Evolutionary conservation across 306 rosid genomes (phyloP).

Genomic region (Cicer cuneatum): DNA sequence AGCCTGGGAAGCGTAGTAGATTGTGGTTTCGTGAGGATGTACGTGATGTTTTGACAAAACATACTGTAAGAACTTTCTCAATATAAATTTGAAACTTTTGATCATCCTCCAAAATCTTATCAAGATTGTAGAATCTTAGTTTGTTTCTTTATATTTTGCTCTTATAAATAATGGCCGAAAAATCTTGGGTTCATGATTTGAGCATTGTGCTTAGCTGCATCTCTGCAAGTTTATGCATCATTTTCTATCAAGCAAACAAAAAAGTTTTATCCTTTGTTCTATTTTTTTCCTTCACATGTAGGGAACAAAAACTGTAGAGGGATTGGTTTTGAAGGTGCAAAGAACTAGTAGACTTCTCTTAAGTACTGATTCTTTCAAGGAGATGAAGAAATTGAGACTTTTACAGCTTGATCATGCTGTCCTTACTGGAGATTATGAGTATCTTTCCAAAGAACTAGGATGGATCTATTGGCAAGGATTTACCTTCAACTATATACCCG

Average conservation of each 20-base stretch:
- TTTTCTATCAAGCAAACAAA: not conserved
- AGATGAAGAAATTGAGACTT: constrained; percentile 52
- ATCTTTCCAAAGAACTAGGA: constrained; percentile 39
- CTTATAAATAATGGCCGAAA: not conserved
- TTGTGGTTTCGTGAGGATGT: constrained; percentile 39
- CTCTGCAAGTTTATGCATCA: not conserved
- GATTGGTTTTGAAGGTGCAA: constrained; percentile 29
- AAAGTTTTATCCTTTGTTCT: not conserved
- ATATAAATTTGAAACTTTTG: not conserved
- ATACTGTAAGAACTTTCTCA: constrained; percentile 31
- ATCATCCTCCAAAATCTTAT: not conserved
- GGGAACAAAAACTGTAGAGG: constrained; percentile 35
- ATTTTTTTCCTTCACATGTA: not conserved
- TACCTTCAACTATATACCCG: constrained; percentile 43
- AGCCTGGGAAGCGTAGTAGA: constrained; percentile 37
- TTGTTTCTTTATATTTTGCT: not conserved
- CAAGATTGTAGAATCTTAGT: not conserved
- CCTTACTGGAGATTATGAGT: constrained; percentile 35
- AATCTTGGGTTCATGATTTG: not conserved
- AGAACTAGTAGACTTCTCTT: not conserved
- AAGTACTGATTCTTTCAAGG: constrained; percentile 35
- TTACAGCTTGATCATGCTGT: constrained; percentile 42
- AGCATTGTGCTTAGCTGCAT: not conserved
- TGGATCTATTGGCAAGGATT: constrained; percentile 55
- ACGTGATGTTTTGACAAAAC: constrained; percentile 5